These are phyloP conservation scores for Fusarium compactum DNA, from an alignment of 2,329 filamentous ascomycete species.

Conservation along the genomic window DNA sequence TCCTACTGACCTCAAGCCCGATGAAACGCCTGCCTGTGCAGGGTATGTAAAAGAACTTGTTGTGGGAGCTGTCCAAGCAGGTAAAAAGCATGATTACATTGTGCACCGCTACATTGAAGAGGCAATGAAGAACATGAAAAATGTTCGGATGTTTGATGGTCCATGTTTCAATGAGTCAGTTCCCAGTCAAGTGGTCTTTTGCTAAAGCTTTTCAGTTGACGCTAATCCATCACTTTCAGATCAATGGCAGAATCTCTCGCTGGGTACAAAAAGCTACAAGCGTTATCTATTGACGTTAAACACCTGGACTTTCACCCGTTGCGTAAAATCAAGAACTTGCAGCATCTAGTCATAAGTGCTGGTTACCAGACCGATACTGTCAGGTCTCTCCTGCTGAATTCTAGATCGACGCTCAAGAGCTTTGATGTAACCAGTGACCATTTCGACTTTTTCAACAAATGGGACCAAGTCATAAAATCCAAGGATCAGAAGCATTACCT, in stretches of 20 bases:
- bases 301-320: not conserved
- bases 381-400: not conserved
- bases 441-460: not conserved
- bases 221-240: not conserved
- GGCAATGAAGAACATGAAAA: constrained; percentile 23
- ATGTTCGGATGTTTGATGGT: constrained; percentile 24
- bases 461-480: too few relatives aligned
- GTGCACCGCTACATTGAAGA: constrained; percentile 32
- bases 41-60: constrained; percentile 22
- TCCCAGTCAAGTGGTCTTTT: accelerated
- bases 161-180: constrained; percentile 17
- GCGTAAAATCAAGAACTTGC: constrained; percentile 25
- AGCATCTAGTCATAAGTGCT: constrained; percentile 4
- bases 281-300: constrained; percentile 4
- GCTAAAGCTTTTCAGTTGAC: accelerated
- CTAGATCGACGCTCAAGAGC: not conserved
- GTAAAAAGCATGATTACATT: constrained; percentile 28
- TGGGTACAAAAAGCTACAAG: constrained; percentile 24
- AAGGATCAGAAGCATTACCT: not conserved
- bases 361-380: not conserved
- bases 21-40: constrained; percentile 16
- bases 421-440: not conserved
- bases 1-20: not conserved
- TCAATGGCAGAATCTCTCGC: constrained; percentile 19
- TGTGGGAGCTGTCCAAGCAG: constrained; percentile 5